phyloP scores from a whole-genome alignment of 768 basidiomycete genomes.

The Macrocybe gigantea region DNA sequence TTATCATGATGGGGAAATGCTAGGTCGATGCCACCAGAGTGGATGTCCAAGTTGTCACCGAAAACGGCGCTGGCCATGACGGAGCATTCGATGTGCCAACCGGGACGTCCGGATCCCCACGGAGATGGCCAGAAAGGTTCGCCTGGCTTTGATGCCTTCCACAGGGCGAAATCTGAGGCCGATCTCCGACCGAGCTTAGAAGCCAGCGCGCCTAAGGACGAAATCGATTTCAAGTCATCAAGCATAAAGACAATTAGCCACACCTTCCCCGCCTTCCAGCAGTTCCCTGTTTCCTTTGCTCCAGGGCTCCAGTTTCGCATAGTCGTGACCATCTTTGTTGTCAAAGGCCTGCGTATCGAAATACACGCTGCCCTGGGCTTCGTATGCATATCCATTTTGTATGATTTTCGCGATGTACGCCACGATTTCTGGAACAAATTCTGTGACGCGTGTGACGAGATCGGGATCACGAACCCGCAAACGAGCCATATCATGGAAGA shows the following conservation, averaged over 20 bases:
- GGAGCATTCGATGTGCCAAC: slow-evolving; percentile 99
- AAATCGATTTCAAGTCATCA: background rate
- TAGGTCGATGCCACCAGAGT: slow-evolving; percentile 94
- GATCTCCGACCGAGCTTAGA: slow-evolving; percentile 62
- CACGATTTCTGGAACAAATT: slow-evolving; percentile 95
- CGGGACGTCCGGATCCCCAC: slow-evolving; percentile 94
- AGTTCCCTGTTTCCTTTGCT: slow-evolving; percentile 90
- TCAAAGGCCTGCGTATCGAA: slow-evolving; percentile 87
- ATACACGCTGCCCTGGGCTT: slow-evolving; percentile 75
- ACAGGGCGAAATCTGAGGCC: slow-evolving; percentile 92
- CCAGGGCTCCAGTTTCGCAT: slow-evolving; percentile 95
- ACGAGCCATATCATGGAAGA: slow-evolving; percentile 90
- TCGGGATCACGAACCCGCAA: slow-evolving; percentile 85
- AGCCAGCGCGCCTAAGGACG: slow-evolving; percentile 29
- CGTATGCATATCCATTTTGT: slow-evolving; percentile 76
- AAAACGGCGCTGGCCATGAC: slow-evolving; percentile 95
- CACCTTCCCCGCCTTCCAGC: slow-evolving; percentile 90
- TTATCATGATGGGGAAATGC: slow-evolving; percentile 99
- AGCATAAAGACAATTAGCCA: slow-evolving; percentile 6
- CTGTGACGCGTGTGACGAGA: slow-evolving; percentile 90
- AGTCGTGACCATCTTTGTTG: slow-evolving; percentile 67
- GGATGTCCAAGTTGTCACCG: slow-evolving; percentile 92
- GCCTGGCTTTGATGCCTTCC: slow-evolving; percentile 95
- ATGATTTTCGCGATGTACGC: slow-evolving; percentile 82
- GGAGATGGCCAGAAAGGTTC: slow-evolving; percentile 96